These are phyloP conservation scores for Aureobasidium sp. DNA, from an alignment of 2,329 filamentous ascomycete genomes.

Conservation along the genomic window DNA sequence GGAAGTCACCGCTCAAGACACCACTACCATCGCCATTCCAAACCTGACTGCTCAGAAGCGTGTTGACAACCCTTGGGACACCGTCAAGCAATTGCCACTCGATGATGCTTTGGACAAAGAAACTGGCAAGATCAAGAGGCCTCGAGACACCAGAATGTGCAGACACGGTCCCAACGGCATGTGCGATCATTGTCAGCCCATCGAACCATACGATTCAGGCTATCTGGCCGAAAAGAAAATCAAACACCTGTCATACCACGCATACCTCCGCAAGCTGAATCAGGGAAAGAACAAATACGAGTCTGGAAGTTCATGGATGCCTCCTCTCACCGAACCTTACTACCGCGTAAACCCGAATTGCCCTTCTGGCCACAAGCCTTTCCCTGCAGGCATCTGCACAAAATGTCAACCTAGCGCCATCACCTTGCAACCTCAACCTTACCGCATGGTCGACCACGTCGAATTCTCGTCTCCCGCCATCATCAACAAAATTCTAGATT, in stretches of 20 bases:
- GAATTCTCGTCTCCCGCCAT: conserved; percentile 83
- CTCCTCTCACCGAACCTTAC: conserved; percentile 85
- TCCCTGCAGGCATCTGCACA: conserved; percentile 94
- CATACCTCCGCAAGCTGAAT: conserved; percentile 90
- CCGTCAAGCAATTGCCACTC: conserved; percentile 76
- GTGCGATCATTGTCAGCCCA: conserved; percentile 98
- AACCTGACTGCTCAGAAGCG: conserved; percentile 50
- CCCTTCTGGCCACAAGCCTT: conserved; percentile 84
- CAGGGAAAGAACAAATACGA: conserved; percentile 94
- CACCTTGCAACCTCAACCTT: conserved; percentile 84
- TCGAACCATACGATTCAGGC: conserved; percentile 85
- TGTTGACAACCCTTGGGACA: conserved; percentile 88
- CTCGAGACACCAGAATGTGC: conserved; percentile 77
- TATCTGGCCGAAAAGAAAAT: conserved; percentile 95
- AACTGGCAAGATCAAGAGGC: conserved; percentile 80
- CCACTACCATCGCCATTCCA: conserved; percentile 54
- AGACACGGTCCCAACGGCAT: conserved; percentile 94
- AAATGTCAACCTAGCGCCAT: conserved; percentile 98
- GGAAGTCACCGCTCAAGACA: conserved; percentile 62
- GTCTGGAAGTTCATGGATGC: conserved; percentile 89
- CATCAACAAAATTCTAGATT: conserved; percentile 83
- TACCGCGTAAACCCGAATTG: conserved; percentile 85
- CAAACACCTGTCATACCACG: conserved; percentile 96
- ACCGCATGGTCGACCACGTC: conserved; percentile 96
- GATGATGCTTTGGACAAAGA: conserved; percentile 81